Base-by-base conservation (phyloP, 768 basidiomycete genomes). In the Dentipellis sp. region DNA sequence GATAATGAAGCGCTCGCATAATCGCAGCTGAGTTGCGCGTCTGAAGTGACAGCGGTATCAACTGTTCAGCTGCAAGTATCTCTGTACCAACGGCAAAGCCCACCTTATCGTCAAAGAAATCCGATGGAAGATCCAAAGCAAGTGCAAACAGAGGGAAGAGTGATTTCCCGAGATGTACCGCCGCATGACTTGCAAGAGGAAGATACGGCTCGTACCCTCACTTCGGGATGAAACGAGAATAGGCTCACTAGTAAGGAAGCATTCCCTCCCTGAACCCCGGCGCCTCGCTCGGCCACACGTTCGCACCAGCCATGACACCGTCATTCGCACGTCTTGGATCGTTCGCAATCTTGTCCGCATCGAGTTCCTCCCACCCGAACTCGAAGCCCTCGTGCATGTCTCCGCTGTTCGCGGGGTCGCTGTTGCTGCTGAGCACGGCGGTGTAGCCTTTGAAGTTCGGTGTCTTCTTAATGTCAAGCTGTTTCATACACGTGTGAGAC, bases 371-470 rank as follows among this genome's bases (percentile, higher is more conserved):
- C 77, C 81, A 85, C 3, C 91, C 90, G 56, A 95, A 76, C 62
- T 93, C 86, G 67, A 94, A 95, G 2, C 87, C 92, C 67, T 97
- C 93, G 65, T 94, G 91, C 54, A 94, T 69, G 65, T 97, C 94
- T 0, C 93, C 93, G n/a, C 78, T 71, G 49, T 80, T 78, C n/a
- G 79, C 75, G 0, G 88, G 83, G 63, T 93, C 79, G 53, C 83
- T 86, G 66, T 91, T 91, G 51, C 80, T 81, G 55, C 83, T 84
- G 6, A 86, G 74, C 2, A 91, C 67, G 2, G 83, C 79, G 53
- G 75, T 84, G 67, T 88, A 89, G 17, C 87, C 87, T 64, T 85
- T 88, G 74, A 91, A 94, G 65, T 84, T 85, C 0, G 79, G 67
- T 0, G 78, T 77, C 56, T 80, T 83, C 51, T 74, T 76, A 61